These are phyloP conservation scores for Platanus orientalis DNA, from an alignment of 164 flowering plant species.

Conservation along the genomic window DNA sequence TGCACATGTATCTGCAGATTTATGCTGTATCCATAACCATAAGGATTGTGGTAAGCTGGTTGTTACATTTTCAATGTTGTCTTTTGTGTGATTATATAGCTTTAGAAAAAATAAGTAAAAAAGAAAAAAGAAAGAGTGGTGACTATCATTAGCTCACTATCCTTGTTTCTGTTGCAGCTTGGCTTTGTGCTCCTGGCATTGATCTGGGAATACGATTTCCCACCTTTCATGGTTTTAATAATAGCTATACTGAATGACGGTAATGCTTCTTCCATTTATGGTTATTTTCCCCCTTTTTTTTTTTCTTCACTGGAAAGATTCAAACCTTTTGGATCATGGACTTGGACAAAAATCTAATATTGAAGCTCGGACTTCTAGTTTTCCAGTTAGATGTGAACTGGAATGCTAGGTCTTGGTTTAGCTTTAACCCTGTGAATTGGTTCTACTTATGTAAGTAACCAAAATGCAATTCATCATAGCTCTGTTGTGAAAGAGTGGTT, in stretches of 20 bases:
- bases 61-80: neutral
- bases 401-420: neutral
- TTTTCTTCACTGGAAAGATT: neutral
- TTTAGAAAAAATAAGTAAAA: too few species aligned
- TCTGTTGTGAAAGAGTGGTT: too few species aligned
- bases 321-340: neutral
- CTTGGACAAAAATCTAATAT: neutral
- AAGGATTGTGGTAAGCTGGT: conserved; percentile 74
- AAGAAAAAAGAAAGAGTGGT: too few species aligned
- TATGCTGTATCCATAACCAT: conserved; percentile 91
- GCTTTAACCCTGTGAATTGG: neutral
- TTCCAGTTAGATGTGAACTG: neutral
- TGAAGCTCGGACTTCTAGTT: neutral
- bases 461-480: too few species aligned
- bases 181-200: conserved; percentile 75
- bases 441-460: too few species aligned
- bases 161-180: conserved; percentile 44
- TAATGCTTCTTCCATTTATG: too few species aligned
- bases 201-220: conserved; percentile 90
- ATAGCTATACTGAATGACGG: conserved; percentile 87
- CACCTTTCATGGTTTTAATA: conserved; percentile 90
- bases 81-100: neutral
- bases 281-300: neutral
- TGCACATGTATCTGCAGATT: conserved; percentile 51
- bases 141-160: neutral